These are phyloP conservation scores for Kalmanozyma brasiliensis DNA, from an alignment of 1,284 basidiomycete species.

Conservation along the genomic window DNA sequence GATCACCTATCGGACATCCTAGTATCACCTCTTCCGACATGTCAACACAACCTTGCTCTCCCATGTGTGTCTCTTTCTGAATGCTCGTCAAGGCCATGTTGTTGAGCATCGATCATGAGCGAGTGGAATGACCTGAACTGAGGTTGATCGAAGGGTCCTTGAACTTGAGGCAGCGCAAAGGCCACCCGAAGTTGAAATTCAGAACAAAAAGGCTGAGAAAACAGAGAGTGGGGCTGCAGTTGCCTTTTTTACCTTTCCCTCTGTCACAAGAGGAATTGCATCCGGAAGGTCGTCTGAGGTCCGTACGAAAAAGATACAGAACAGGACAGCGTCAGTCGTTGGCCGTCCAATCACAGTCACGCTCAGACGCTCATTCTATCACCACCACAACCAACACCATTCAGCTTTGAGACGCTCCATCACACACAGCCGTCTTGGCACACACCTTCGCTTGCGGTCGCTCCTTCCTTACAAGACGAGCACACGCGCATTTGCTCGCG, in stretches of 20 bases:
- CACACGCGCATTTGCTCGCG: background rate
- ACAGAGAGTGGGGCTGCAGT: background rate
- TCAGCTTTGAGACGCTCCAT: background rate
- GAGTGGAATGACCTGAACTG: constrained; percentile 6
- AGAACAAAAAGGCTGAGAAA: background rate
- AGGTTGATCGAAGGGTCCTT: constrained; percentile 19
- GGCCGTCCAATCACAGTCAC: constrained; percentile 4
- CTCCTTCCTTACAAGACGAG: background rate
- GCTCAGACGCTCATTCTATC: background rate
- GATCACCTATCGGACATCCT: no score
- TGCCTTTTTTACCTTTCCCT: background rate
- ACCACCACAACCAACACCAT: constrained; percentile 5
- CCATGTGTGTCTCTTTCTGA: background rate
- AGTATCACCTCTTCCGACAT: no score
- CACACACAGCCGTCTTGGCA: constrained; percentile 1
- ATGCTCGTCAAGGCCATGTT: background rate
- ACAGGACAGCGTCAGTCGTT: background rate
- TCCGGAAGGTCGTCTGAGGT: constrained; percentile 10
- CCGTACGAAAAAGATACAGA: constrained; percentile 34
- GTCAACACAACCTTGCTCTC: no score
- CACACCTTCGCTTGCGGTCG: constrained; percentile 5
- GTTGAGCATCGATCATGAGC: background rate
- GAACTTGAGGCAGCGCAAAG: constrained; percentile 13
- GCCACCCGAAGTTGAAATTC: background rate
- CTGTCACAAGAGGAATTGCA: constrained; percentile 4